Conservation (phyloP, 2,329 filamentous ascomycete genomes). For the Fusarium humuli region DNA sequence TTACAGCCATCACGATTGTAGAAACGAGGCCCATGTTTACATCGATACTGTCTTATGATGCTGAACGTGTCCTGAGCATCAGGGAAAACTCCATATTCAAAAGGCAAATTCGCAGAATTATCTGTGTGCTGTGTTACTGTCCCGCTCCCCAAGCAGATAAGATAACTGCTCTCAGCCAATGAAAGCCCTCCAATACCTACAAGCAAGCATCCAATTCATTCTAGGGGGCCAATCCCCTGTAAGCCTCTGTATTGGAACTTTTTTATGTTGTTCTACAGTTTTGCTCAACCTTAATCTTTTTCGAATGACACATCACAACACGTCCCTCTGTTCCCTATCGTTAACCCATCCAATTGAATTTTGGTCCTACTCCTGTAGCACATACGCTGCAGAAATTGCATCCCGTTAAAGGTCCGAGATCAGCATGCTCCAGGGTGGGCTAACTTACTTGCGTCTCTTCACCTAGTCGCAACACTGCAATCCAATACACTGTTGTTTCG, state of each 20-base stretch:
- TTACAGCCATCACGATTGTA: not conserved
- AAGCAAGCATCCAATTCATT: not conserved
- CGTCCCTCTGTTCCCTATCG: constrained; percentile 2
- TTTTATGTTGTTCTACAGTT: not conserved
- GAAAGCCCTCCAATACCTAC: not conserved
- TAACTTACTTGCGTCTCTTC: constrained; percentile 55
- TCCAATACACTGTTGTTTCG: not conserved
- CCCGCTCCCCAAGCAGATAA: constrained; percentile 17
- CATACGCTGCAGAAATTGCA: constrained; percentile 41
- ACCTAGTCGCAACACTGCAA: not conserved
- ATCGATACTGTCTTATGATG: not conserved
- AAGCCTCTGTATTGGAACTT: not conserved
- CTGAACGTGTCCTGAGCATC: not conserved
- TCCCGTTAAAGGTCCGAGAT: constrained; percentile 16
- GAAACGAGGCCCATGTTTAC: not conserved
- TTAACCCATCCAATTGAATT: not conserved
- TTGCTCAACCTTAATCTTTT: not conserved
- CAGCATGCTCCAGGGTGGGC: constrained; percentile 54
- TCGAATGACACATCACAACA: constrained; percentile 1
- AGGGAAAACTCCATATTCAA: not conserved
- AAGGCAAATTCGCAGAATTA: constrained; percentile 21
- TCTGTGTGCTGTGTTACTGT: constrained; percentile 13
- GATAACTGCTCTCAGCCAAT: constrained; percentile 21
- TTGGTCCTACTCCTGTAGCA: not conserved
- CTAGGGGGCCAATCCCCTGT: constrained; percentile 5